Percentiles rank a stretch among this genome's conserved stretches.
Evolutionary conservation across 768 basidiomycete species (phyloP).

Genomic region (Tremella fuciformis): DNA sequence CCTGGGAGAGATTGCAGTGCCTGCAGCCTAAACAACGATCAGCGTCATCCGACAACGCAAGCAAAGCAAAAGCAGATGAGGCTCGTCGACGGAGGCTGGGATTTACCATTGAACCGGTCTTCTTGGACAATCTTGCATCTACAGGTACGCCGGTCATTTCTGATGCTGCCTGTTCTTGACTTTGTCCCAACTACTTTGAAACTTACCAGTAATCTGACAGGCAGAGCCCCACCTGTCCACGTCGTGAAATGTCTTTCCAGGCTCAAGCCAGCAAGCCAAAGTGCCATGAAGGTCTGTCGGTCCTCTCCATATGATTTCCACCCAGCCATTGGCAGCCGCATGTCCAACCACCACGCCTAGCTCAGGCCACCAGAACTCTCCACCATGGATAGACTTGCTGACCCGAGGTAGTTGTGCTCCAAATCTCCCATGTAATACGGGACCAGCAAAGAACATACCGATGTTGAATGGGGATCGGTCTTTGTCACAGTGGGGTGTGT

Average conservation of each 20-base stretch:
- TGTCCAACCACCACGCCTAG: conserved; percentile 3
- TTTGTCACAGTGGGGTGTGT: conserved; percentile 3
- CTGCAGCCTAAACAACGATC: too few relatives aligned
- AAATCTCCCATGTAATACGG: not conserved
- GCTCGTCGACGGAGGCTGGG: too few relatives aligned
- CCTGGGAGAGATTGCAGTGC: conserved; percentile 1
- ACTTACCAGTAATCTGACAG: conserved; percentile 7
- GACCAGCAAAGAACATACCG: conserved; percentile 8
- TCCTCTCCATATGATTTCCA: conserved; percentile 1
- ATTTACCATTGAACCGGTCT: too few relatives aligned
- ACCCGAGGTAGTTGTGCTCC: not conserved
- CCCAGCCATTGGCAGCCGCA: conserved; percentile 2
- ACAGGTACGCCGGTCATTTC: too few relatives aligned
- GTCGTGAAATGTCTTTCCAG: not conserved
- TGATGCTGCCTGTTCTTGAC: too few relatives aligned
- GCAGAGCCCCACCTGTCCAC: conserved; percentile 7
- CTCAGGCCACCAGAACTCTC: conserved; percentile 9
- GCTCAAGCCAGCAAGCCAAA: not conserved
- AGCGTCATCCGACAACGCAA: too few relatives aligned
- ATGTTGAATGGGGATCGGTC: conserved; percentile 4
- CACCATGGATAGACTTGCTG: conserved; percentile 5
- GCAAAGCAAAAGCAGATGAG: too few relatives aligned
- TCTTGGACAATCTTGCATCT: too few relatives aligned
- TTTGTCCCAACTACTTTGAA: conserved; percentile 2
- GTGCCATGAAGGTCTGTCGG: not conserved